phyloP scores from a whole-genome alignment of 1,139 yeast genomes.

The Candida sanyaensis region DNA sequence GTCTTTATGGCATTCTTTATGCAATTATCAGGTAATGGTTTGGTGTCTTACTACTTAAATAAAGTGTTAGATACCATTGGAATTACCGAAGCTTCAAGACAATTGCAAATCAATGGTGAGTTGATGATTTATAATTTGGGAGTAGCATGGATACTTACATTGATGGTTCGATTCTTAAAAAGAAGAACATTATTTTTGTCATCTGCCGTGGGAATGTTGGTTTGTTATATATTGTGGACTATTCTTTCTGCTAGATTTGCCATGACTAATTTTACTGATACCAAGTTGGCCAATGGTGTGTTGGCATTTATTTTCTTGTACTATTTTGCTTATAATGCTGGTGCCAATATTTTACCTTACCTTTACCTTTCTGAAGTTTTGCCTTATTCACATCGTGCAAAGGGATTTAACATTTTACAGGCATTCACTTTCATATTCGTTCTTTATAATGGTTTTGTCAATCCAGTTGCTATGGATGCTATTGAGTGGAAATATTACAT shows the following conservation, averaged over 20 bases:
- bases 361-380: conserved; percentile 42
- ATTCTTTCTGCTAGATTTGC: conserved; percentile 38
- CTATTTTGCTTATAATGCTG: conserved; percentile 38
- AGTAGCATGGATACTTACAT: conserved; percentile 33
- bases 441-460: conserved; percentile 45
- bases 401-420: conserved; percentile 39
- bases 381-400: conserved; percentile 47
- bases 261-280: conserved; percentile 32
- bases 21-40: conserved; percentile 55
- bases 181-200: conserved; percentile 49
- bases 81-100: conserved; percentile 42
- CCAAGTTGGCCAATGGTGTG: conserved; percentile 41
- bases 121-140: conserved; percentile 45
- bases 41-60: conserved; percentile 52
- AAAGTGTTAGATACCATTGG: conserved; percentile 52
- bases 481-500: conserved; percentile 63
- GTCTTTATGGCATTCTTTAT: conserved; percentile 36
- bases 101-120: conserved; percentile 49
- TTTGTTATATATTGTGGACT: conserved; percentile 42
- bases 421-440: conserved; percentile 25
- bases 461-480: conserved; percentile 61
- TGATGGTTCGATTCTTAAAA: conserved; percentile 30
- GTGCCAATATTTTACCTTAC: conserved; percentile 35
- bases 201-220: conserved; percentile 36
- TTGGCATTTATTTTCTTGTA: conserved; percentile 48